A percentile compares a stretch with the other conserved stretches of the same genome.
Conservation (phyloP, 331 rosid species). For the Pyrus hybrid region DNA sequence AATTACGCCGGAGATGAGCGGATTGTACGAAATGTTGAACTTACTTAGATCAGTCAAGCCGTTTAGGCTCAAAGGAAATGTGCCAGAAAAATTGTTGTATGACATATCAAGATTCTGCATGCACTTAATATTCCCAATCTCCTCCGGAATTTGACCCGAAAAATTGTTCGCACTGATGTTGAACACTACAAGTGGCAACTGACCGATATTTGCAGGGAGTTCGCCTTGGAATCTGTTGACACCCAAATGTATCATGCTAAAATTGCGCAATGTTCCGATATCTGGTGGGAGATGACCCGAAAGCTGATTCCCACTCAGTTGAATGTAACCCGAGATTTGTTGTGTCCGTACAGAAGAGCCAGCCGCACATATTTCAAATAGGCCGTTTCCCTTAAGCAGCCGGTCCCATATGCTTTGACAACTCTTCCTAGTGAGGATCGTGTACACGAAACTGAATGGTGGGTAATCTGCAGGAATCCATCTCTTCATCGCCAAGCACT, state of each 20-base stretch:
- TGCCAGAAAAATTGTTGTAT: constrained; percentile 70
- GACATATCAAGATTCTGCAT: constrained; percentile 76
- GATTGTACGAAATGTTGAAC: constrained; percentile 88
- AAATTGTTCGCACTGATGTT: constrained; percentile 56
- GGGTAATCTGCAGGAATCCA: constrained; percentile 98
- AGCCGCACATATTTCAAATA: constrained; percentile 47
- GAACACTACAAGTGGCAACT: constrained; percentile 52
- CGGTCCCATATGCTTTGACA: constrained; percentile 75
- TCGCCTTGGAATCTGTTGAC: constrained; percentile 54
- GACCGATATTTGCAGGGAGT: constrained; percentile 55
- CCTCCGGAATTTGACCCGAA: constrained; percentile 70
- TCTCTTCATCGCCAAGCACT: constrained; percentile 77
- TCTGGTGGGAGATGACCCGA: constrained; percentile 61
- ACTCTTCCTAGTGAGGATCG: constrained; percentile 68
- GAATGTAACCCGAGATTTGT: constrained; percentile 80
- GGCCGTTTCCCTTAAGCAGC: constrained; percentile 65
- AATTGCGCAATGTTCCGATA: constrained; percentile 58
- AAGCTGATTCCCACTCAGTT: constrained; percentile 61
- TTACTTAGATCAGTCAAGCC: constrained; percentile 59
- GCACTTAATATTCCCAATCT: constrained; percentile 53
- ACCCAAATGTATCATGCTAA: constrained; percentile 73
- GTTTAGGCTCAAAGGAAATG: constrained; percentile 66
- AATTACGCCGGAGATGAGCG: constrained; percentile 46
- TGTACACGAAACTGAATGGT: constrained; percentile 76
- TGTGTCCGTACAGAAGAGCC: constrained; percentile 30